Percentiles rank a stretch among this genome's conserved stretches.
phyloP scores from a whole-genome alignment of 768 basidiomycete genomes.

The Stropharia rugosoannulata region DNA sequence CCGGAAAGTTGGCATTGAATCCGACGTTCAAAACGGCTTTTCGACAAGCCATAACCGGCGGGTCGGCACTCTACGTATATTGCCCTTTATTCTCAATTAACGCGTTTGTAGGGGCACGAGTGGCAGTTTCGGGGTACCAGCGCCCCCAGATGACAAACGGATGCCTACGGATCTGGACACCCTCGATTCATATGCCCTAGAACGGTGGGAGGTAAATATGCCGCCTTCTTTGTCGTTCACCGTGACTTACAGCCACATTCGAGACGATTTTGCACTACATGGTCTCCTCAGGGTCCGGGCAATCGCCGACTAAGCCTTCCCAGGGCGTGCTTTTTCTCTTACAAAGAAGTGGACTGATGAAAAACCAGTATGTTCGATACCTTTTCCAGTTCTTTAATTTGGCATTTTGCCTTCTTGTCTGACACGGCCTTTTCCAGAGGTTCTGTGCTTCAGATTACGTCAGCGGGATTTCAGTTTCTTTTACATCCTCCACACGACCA shows the following conservation, averaged over 20 bases:
- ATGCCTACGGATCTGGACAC: conserved; percentile 51
- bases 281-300: conserved; percentile 90
- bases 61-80: conserved; percentile 44
- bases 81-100: conserved; percentile 6
- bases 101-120: conserved; percentile 55
- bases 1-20: conserved; percentile 68
- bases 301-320: conserved; percentile 72
- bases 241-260: background rate
- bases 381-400: conserved; percentile 10
- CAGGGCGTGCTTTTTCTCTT: conserved; percentile 83
- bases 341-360: conserved; percentile 86
- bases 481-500: conserved; percentile 93
- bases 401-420: background rate
- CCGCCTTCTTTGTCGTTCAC: background rate
- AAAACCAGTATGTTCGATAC: conserved; percentile 50
- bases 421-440: conserved; percentile 36
- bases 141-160: conserved; percentile 61
- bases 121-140: conserved; percentile 83
- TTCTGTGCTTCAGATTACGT: conserved; percentile 77
- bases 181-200: conserved; percentile 80
- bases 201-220: conserved; percentile 82
- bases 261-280: conserved; percentile 97
- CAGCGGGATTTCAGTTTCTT: conserved; percentile 93
- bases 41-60: conserved; percentile 84
- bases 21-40: conserved; percentile 76